Base-by-base conservation (phyloP, 768 basidiomycete genomes). In the Rhizopogon vinicolor region DNA sequence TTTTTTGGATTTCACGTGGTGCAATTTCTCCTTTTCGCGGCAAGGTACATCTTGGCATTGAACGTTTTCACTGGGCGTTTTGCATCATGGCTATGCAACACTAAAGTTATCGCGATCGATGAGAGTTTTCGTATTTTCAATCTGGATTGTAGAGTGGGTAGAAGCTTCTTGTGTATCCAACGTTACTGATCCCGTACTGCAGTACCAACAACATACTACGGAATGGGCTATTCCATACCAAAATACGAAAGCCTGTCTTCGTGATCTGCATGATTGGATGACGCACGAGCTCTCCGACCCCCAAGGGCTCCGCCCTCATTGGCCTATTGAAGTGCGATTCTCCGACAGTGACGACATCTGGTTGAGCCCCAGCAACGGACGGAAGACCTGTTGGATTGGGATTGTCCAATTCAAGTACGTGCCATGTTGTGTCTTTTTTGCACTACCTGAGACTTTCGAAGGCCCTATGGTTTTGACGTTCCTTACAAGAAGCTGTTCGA, bases 381-480 rank as follows among this genome's bases (percentile, higher is more conserved):
- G 84, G 54, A 75, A 73, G 67, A 94, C 89, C 7, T 89, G 87
- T 62, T 99, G 94, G 90, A 91, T 99, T 57, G 97, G 97, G n/a
- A 84, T 98, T 51, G 83, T 97, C n/a, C 92, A 95, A 65, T 99
- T 86, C 76, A 93, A 92, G 96, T 98, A 55, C 64, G 90, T 72
- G 7, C 13, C 51, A 42, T 46, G 18, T 51, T 28, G 52, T 48
- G 37, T 58, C 51, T 22, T 35, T 31, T 52, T 39, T 28, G 18
- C 25, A 35, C 43, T 46, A 1, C 29, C 57, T 60, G 44, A 60
- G 52, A 46, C 52, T 48, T 33, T 39, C 14, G 33, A 58, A 96
- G 94, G 64, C 93, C 94, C 3, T 98, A 94, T 65, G 88, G 88
- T 7, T 77, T 86, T 57, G 83, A 85, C 46, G 85, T 93, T 7